Evolutionary conservation across 1,284 basidiomycete genomes (phyloP).

Genomic region (Rhodotorula sp.): DNA sequence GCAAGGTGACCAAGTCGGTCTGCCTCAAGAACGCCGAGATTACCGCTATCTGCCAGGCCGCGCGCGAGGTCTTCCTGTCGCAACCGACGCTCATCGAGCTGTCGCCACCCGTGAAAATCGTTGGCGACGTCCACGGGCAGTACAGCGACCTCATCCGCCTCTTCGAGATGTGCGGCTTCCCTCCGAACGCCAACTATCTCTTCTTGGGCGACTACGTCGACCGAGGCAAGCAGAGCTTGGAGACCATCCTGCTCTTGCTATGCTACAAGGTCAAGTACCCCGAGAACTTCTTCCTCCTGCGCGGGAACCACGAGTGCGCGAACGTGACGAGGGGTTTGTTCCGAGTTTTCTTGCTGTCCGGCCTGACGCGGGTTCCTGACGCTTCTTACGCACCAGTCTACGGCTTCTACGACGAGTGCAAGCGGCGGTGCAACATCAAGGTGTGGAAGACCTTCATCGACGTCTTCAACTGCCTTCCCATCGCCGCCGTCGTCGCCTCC

Average conservation of each 20-base stretch:
- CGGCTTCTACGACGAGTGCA: slow-evolving; percentile 99
- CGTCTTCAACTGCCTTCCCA: slow-evolving; percentile 98
- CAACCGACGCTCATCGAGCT: slow-evolving; percentile 98
- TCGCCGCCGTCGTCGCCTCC: slow-evolving; percentile 96
- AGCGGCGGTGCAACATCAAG: slow-evolving; percentile 98
- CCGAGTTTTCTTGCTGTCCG: slow-evolving; percentile 2
- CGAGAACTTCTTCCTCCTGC: slow-evolving; percentile 97
- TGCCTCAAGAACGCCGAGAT: slow-evolving; percentile 97
- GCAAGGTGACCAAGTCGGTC: slow-evolving; percentile 88
- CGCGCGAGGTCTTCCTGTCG: slow-evolving; percentile 90
- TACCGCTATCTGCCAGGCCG: slow-evolving; percentile 90
- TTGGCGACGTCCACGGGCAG: slow-evolving; percentile 93
- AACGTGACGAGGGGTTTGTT: slow-evolving; percentile 90
- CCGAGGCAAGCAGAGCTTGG: slow-evolving; percentile 95
- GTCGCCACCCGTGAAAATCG: slow-evolving; percentile 97
- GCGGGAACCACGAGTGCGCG: slow-evolving; percentile 99
- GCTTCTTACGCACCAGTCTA: slow-evolving; percentile 66
- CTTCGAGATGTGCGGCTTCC: slow-evolving; percentile 99
- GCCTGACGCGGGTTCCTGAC: slow-evolving; percentile 26
- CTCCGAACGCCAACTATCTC: slow-evolving; percentile 94
- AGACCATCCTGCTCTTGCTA: slow-evolving; percentile 92
- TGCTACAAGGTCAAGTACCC: slow-evolving; percentile 99
- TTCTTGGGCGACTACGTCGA: slow-evolving; percentile 73
- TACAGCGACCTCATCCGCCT: slow-evolving; percentile 97
- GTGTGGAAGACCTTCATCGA: slow-evolving; percentile 99